Evolutionary conservation across 129 eudicot genomes (phyloP).

Genomic region (Flaveria trinervia): DNA sequence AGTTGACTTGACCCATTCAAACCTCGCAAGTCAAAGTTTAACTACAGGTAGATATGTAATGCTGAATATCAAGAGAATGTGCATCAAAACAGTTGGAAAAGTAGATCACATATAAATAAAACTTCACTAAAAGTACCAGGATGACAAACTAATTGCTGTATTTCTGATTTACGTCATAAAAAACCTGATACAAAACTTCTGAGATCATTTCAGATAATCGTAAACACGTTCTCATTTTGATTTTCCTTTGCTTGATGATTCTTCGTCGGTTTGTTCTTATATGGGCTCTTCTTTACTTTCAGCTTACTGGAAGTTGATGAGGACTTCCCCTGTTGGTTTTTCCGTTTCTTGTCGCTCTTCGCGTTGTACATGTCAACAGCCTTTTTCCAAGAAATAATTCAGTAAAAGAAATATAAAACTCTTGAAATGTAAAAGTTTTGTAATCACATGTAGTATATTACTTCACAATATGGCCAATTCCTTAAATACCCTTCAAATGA

Average conservation of each 20-base stretch:
- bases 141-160: neutral
- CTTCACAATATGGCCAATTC: neutral
- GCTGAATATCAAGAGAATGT: too few relatives aligned
- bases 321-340: slow-evolving; percentile 51
- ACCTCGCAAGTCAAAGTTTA: too few relatives aligned
- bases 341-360: slow-evolving; percentile 78
- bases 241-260: slow-evolving; percentile 58
- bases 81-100: neutral
- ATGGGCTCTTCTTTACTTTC: slow-evolving; percentile 64
- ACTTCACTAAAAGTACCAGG: slow-evolving; percentile 4
- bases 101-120: slow-evolving; percentile 8
- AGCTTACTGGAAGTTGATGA: slow-evolving; percentile 59
- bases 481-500: neutral
- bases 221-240: slow-evolving; percentile 42
- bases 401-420: neutral
- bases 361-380: slow-evolving; percentile 90
- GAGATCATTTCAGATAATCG: neutral
- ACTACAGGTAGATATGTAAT: too few relatives aligned
- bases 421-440: neutral
- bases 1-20: too few relatives aligned
- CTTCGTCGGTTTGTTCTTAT: slow-evolving; percentile 55
- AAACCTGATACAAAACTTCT: neutral
- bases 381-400: slow-evolving; percentile 37
- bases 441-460: neutral
- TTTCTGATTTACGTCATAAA: slow-evolving; percentile 4